Evolutionary conservation across 768 basidiomycete species (phyloP).

Genomic region (Suillus subalutaceus): DNA sequence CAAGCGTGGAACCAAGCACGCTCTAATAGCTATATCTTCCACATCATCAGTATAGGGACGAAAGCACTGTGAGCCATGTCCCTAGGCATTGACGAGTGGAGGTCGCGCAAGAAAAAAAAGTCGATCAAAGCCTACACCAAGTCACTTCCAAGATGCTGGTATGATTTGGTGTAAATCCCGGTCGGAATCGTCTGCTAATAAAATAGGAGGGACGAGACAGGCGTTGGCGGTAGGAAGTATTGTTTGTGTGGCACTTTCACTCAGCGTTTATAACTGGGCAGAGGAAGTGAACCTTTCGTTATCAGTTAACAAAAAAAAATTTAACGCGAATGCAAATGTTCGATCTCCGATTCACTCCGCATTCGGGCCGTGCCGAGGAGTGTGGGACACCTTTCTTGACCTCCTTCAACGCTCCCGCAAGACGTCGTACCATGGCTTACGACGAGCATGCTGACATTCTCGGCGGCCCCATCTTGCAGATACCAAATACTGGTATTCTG

Average conservation of each 20-base stretch:
- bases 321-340: conserved; percentile 16
- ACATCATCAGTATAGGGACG: conserved; percentile 77
- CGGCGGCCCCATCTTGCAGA: conserved; percentile 54
- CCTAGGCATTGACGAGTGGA: conserved; percentile 78
- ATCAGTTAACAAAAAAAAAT: neutral
- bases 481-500: conserved; percentile 29
- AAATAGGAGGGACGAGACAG: neutral
- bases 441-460: conserved; percentile 75
- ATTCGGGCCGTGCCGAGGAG: conserved; percentile 21
- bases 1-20: conserved; percentile 75
- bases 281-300: neutral
- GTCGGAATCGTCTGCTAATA: neutral
- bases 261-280: too few relatives aligned
- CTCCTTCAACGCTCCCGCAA: conserved; percentile 23
- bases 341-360: conserved; percentile 17
- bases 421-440: conserved; percentile 45
- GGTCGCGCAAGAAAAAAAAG: neutral
- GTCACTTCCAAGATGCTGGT: neutral
- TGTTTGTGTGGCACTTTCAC: neutral
- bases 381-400: conserved; percentile 21
- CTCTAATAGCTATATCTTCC: conserved; percentile 52
- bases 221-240: neutral
- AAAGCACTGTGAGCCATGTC: conserved; percentile 74
- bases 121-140: neutral
- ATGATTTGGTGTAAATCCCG: neutral